A percentile compares a stretch with the other conserved stretches of the same genome.
phyloP scores from a whole-genome alignment of 495 filamentous ascomycete genomes.

The Penicillium bialowiezense region DNA sequence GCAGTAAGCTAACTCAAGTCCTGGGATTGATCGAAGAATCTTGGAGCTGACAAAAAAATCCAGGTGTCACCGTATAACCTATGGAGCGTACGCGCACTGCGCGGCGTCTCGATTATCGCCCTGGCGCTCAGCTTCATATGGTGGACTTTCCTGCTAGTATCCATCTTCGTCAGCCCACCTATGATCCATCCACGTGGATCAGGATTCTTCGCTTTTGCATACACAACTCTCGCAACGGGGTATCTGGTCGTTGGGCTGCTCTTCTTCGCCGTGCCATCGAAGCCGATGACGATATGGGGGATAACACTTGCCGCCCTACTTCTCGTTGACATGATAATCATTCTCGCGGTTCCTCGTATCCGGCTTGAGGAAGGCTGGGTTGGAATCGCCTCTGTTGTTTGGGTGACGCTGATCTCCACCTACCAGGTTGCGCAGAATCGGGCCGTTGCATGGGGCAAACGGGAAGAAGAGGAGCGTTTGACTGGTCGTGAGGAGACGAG shows the following conservation, averaged over 20 bases:
- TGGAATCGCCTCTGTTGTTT: slow-evolving; percentile 78
- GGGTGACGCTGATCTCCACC: slow-evolving; percentile 62
- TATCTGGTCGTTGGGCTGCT: slow-evolving; percentile 74
- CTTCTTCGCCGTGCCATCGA: slow-evolving; percentile 83
- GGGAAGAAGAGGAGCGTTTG: slow-evolving; percentile 85
- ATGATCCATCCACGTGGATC: slow-evolving; percentile 81
- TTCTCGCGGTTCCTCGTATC: slow-evolving; percentile 66
- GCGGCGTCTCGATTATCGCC: slow-evolving; percentile 71
- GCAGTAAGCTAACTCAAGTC: slow-evolving; percentile 56
- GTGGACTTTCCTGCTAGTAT: slow-evolving; percentile 85
- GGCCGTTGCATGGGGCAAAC: slow-evolving; percentile 87
- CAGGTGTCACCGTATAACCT: slow-evolving; percentile 95
- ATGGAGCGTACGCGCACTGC: slow-evolving; percentile 76
- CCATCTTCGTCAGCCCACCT: slow-evolving; percentile 84
- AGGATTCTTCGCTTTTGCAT: slow-evolving; percentile 86
- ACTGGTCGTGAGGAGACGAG: slow-evolving; percentile 88
- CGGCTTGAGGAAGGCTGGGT: slow-evolving; percentile 86
- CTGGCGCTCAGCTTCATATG: slow-evolving; percentile 74
- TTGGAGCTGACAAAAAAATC: no score
- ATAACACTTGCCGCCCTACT: slow-evolving; percentile 68
- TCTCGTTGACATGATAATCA: slow-evolving; percentile 73
- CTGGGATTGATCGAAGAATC: no score
- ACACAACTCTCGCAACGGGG: slow-evolving; percentile 66
- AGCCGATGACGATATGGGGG: slow-evolving; percentile 66
- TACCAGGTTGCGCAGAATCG: slow-evolving; percentile 63